Base-by-base conservation (phyloP, 208 protist genomes). In the Leishmania lainsoni region DNA sequence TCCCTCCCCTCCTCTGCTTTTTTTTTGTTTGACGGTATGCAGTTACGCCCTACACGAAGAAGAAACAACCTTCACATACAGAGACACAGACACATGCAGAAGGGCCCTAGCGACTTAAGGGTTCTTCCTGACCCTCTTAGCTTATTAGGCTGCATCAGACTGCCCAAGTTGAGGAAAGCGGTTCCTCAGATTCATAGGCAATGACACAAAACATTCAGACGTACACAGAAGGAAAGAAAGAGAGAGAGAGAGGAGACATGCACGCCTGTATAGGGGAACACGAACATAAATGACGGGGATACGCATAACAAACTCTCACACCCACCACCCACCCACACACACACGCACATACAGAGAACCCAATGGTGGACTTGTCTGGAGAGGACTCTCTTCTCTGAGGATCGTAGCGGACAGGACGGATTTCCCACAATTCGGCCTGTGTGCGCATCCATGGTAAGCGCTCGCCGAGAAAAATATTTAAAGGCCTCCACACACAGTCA, bases 201-300 rank as follows among this genome's bases (percentile, higher is more conserved):
- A 68, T 16, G 29, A 68, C 63, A 29, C 29, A 26, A 22, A 42
- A 26, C 63, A 68, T 32, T n/a, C 66, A 48, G 35, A 49, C 17
- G 22, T 45, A 71, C 48, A 22, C 42, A 66, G 54, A 35, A 42
- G 29, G 22, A 17, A 4, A 65, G 42, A 3, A 20, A 61, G 29
- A 51, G 61, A 75, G 49, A 42, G 22, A 65, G 39, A 68, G 17
- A 54, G 52, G 32, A 73, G 61, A 75, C 68, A 81, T 35, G 54
- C 32, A 29, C 35, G 20, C 51, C 42, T 72, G 16, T n/a, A 48
- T 5, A 75, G 10, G 49, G 9, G 42, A 17, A 29, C 70, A 56
- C 48, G 17, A 52, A 16, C 63, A 22, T n/a, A 20, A 39, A 68
- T 39, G 63, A 22, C 14, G 54, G 49, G n/a, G 29, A 54, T 39